Evolutionary conservation across 192 early-diverging fungal genomes (phyloP).

Genomic region (Lunasporangiospora selenospora): DNA sequence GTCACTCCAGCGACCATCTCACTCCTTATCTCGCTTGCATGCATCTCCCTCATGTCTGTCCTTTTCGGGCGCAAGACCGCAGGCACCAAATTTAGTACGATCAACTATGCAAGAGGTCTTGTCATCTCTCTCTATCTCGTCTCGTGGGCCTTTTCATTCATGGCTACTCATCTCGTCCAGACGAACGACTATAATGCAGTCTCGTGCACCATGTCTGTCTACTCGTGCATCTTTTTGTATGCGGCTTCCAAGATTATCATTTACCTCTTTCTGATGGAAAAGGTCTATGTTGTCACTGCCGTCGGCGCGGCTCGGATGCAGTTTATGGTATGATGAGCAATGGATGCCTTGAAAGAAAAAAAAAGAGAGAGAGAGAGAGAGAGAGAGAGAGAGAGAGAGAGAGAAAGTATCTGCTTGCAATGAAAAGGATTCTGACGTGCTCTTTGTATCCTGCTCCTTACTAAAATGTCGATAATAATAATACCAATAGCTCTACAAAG

Average conservation of each 20-base stretch:
- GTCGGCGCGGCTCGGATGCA: conserved; percentile 16
- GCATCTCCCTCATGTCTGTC: conserved; percentile 19
- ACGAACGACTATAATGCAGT: conserved; percentile 15
- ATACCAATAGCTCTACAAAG: conserved; percentile 5
- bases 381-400: no score
- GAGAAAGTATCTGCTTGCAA: no score
- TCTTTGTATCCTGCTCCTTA: no score
- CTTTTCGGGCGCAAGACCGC: conserved; percentile 16
- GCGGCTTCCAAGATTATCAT: conserved; percentile 45
- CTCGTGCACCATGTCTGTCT: conserved; percentile 39
- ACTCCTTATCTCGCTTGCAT: conserved; percentile 14
- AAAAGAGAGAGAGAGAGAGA: no score
- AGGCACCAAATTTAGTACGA: conserved; percentile 2
- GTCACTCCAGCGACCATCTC: conserved; percentile 5
- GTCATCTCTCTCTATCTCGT: conserved; percentile 43
- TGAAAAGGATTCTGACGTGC: no score
- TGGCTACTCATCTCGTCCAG: conserved; percentile 26
- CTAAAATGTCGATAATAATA: no score
- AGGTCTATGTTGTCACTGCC: conserved; percentile 22
- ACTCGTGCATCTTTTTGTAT: conserved; percentile 42
- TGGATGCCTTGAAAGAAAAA: no score
- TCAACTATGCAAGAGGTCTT: conserved; percentile 49
- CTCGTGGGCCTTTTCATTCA: conserved; percentile 51
- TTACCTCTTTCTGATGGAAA: conserved; percentile 53
- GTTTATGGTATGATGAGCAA: conserved; percentile 31